Evolutionary conservation across 768 basidiomycete species (phyloP).

Genomic region (Russula abietina): DNA sequence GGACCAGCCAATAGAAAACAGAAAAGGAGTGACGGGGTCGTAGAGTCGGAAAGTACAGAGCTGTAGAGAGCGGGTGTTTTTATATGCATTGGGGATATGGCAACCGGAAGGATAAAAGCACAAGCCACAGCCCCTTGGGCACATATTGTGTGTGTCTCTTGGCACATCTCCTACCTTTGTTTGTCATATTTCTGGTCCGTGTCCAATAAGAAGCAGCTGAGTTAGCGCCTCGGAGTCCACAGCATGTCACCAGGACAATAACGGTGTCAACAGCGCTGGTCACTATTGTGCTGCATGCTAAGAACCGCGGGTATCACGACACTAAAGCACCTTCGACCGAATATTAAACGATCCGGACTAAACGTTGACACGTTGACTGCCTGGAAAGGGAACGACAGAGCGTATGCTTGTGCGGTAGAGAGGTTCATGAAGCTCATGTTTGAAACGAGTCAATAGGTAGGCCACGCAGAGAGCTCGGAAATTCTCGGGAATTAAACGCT

Average conservation of each 20-base stretch:
- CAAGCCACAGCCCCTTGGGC: background rate
- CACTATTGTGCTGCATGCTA: background rate
- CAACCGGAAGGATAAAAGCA: background rate
- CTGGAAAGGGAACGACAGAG: too few species aligned
- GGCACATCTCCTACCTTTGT: background rate
- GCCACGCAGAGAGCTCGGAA: too few species aligned
- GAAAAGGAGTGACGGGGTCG: background rate
- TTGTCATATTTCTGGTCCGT: background rate
- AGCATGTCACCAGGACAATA: background rate
- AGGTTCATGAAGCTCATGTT: too few species aligned
- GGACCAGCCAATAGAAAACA: conserved; percentile 13
- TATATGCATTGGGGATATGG: background rate
- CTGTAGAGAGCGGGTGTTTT: background rate
- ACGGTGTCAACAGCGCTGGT: background rate
- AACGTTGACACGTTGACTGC: background rate
- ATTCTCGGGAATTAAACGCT: too few species aligned
- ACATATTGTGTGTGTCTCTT: background rate
- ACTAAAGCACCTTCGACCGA: background rate
- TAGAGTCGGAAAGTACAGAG: background rate
- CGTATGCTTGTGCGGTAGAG: too few species aligned
- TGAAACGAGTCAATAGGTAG: too few species aligned
- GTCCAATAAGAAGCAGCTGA: too few species aligned
- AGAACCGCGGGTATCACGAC: background rate
- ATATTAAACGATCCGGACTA: background rate
- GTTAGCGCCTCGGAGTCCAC: background rate